Percentiles rank a stretch among this genome's conserved stretches.
Conservation (phyloP, 768 basidiomycete genomes). For the Xerocomus spinulosus region DNA sequence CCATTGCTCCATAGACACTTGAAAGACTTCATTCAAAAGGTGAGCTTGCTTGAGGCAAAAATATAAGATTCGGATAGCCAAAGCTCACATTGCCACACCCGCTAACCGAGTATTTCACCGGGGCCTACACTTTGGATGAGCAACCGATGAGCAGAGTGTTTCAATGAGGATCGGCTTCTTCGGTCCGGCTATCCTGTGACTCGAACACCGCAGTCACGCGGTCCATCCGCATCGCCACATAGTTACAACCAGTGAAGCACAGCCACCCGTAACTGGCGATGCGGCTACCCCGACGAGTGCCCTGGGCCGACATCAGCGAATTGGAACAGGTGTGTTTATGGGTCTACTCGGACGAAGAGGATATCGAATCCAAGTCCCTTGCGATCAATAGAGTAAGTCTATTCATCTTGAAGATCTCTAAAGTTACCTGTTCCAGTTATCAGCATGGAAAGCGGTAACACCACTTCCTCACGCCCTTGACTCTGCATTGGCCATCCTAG, state of each 20-base stretch:
- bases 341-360: conserved; percentile 66
- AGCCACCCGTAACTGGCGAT: conserved; percentile 33
- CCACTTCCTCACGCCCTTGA: conserved; percentile 80
- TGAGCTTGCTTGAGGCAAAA: too few relatives aligned
- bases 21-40: too few relatives aligned
- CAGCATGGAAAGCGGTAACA: conserved; percentile 75
- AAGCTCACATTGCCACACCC: too few relatives aligned
- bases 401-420: background rate
- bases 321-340: conserved; percentile 72
- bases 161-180: too few relatives aligned
- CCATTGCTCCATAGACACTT: too few relatives aligned
- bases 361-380: conserved; percentile 47
- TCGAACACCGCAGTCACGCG: too few relatives aligned
- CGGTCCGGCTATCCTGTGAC: too few relatives aligned
- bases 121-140: too few relatives aligned
- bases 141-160: too few relatives aligned
- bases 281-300: conserved; percentile 75
- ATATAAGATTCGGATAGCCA: too few relatives aligned
- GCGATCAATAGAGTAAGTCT: conserved; percentile 63
- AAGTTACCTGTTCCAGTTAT: conserved; percentile 45
- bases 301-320: conserved; percentile 68
- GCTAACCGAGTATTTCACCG: too few relatives aligned
- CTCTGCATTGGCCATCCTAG: conserved; percentile 59
- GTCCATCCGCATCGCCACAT: background rate
- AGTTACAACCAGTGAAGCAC: background rate